Percentiles rank a stretch among this genome's conserved stretches.
These are phyloP conservation scores for Ganoderma sinense DNA, from an alignment of 1,284 basidiomycete genomes.

Conservation along the genomic window DNA sequence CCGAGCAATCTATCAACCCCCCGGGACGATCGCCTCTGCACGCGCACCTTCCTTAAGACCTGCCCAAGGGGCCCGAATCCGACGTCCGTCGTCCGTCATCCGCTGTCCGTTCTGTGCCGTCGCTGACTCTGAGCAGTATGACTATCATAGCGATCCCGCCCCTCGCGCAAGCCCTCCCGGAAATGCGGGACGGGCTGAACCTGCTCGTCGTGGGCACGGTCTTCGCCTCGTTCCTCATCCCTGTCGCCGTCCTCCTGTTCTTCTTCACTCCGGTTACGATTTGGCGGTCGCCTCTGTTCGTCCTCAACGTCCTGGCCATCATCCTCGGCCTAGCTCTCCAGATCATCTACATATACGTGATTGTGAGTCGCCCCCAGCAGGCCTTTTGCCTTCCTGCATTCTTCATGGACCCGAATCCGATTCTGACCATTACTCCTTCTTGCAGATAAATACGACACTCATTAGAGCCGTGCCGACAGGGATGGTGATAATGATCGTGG, in stretches of 20 bases:
- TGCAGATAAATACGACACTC: background rate
- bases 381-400: background rate
- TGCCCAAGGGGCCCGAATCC: too few relatives aligned
- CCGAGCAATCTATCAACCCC: background rate
- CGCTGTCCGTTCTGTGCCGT: background rate
- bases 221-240: constrained; percentile 28
- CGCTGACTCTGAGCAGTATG: background rate
- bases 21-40: background rate
- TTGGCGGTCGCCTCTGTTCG: constrained; percentile 36
- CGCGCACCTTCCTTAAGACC: background rate
- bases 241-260: constrained; percentile 33
- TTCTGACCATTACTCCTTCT: background rate
- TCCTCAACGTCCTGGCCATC: constrained; percentile 35
- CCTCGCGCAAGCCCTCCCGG: background rate
- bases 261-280: constrained; percentile 32
- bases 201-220: constrained; percentile 29
- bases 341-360: constrained; percentile 10
- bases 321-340: constrained; percentile 24
- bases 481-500: constrained; percentile 4
- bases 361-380: too few relatives aligned
- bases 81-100: too few relatives aligned
- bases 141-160: constrained; percentile 2
- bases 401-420: background rate
- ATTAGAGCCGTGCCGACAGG: background rate
- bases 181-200: background rate